phyloP scores from a whole-genome alignment of 352 stramenopile genomes.

The Globisporangium yorkense region DNA sequence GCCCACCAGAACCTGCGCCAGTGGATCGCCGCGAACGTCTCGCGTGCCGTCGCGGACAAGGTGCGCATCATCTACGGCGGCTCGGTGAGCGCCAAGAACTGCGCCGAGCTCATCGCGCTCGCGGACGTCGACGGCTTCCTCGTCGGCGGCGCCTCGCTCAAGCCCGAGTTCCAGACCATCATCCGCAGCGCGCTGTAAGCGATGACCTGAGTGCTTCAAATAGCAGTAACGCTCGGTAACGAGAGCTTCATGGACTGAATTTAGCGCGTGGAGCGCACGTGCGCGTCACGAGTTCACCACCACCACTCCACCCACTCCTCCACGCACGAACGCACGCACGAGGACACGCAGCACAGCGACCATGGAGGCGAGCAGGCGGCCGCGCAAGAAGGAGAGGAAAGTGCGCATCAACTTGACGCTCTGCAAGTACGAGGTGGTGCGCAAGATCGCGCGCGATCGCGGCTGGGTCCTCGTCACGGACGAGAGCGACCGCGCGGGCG shows the following conservation, averaged over 20 bases:
- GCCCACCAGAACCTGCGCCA: conserved; percentile 82
- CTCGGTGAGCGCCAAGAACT: conserved; percentile 92
- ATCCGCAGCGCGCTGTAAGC: conserved; percentile 54
- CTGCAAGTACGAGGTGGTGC: conserved; percentile 78
- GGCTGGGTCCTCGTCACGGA: conserved; percentile 73
- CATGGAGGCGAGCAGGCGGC: conserved; percentile 12
- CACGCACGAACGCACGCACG: neutral
- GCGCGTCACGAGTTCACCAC: too few relatives aligned
- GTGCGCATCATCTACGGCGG: conserved; percentile 91
- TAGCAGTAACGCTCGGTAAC: too few relatives aligned
- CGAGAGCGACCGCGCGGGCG: conserved; percentile 56
- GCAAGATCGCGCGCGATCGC: conserved; percentile 66
- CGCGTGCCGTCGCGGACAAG: conserved; percentile 47
- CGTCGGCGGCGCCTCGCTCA: conserved; percentile 91
- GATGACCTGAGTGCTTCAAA: too few relatives aligned
- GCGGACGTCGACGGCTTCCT: conserved; percentile 91
- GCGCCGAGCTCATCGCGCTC: conserved; percentile 81
- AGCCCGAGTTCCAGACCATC: conserved; percentile 90
- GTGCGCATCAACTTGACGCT: conserved; percentile 73
- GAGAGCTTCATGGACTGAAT: too few relatives aligned
- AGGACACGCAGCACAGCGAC: neutral
- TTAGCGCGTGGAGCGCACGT: too few relatives aligned
- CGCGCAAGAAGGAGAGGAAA: conserved; percentile 34
- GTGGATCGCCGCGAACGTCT: conserved; percentile 75
- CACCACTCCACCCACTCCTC: too few relatives aligned